Evolutionary conservation across 139 green algal species (phyloP).

Genomic region (Tetradesmus obliquus): DNA sequence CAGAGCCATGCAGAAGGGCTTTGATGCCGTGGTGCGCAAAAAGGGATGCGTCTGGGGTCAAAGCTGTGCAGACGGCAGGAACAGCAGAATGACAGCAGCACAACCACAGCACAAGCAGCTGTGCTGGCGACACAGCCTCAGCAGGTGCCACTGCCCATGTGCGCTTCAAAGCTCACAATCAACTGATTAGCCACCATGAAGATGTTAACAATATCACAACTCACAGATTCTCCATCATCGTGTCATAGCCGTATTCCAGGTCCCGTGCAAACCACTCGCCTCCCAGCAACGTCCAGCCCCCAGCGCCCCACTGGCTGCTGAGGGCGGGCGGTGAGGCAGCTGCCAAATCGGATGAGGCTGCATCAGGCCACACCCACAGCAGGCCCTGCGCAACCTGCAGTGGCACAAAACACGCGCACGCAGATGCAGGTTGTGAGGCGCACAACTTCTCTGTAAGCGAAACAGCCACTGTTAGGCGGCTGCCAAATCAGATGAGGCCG

Average conservation of each 20-base stretch:
- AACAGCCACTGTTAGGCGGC: not conserved
- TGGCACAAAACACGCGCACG: not conserved
- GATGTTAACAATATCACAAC: not conserved
- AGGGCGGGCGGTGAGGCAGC: slow-evolving; percentile 7
- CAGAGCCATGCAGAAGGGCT: not conserved
- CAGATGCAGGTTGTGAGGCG: too few relatives aligned
- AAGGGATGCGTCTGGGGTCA: slow-evolving; percentile 59
- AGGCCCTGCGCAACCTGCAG: slow-evolving; percentile 45
- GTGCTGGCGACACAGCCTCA: not conserved
- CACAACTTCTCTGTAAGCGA: too few relatives aligned
- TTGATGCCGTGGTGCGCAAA: slow-evolving; percentile 8
- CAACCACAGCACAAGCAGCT: not conserved
- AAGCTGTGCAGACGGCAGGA: slow-evolving; percentile 6
- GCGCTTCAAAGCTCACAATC: not conserved
- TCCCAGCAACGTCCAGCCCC: slow-evolving; percentile 44
- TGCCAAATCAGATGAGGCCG: not conserved
- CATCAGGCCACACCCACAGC: slow-evolving; percentile 50
- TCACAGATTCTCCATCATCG: slow-evolving; percentile 64
- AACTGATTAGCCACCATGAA: not conserved
- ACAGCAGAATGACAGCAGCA: not conserved
- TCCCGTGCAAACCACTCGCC: slow-evolving; percentile 43
- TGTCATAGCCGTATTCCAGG: slow-evolving; percentile 59
- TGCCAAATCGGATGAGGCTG: not conserved
- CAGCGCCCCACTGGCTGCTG: not conserved
- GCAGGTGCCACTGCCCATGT: not conserved